Evolutionary conservation across 139 green algal species (phyloP).

Genomic region (Asterochloris sp.): DNA sequence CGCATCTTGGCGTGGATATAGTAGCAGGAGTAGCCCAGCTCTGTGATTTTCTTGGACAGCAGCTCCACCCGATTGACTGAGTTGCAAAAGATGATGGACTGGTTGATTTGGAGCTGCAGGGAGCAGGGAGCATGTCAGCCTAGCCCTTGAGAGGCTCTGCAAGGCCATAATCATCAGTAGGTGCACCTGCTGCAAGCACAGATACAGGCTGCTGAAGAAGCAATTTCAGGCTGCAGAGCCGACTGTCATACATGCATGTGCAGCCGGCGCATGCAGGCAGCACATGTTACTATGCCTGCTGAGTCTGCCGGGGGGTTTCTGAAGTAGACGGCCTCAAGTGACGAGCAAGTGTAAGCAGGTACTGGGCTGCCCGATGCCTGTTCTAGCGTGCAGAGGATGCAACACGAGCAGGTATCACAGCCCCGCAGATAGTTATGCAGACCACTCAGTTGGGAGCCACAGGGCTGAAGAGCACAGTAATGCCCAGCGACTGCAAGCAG

Average conservation of each 20-base stretch:
- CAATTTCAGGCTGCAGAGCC: too few relatives aligned
- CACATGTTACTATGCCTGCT: too few relatives aligned
- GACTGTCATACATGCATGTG: too few relatives aligned
- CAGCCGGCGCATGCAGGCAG: too few relatives aligned
- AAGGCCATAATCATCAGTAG: neutral
- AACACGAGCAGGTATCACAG: neutral
- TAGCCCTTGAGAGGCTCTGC: neutral
- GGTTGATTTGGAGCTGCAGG: conserved; percentile 91
- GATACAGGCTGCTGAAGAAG: neutral
- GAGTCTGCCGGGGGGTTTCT: too few relatives aligned
- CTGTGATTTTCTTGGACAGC: conserved; percentile 99
- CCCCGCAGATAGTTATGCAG: neutral
- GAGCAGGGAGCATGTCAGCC: neutral
- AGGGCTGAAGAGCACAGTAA: neutral
- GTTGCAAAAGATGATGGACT: conserved; percentile 99
- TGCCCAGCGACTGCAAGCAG: neutral
- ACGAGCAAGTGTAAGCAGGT: too few relatives aligned
- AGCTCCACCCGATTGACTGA: conserved; percentile 97
- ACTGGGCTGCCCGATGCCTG: too few relatives aligned
- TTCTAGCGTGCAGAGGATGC: too few relatives aligned
- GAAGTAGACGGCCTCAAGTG: too few relatives aligned
- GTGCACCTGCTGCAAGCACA: neutral
- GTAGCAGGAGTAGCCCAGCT: conserved; percentile 99
- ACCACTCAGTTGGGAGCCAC: neutral
- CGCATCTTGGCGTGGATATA: conserved; percentile 99